Evolutionary conservation across 2,329 filamentous ascomycete species (phyloP).

Genomic region (Metarhizium brunneum): DNA sequence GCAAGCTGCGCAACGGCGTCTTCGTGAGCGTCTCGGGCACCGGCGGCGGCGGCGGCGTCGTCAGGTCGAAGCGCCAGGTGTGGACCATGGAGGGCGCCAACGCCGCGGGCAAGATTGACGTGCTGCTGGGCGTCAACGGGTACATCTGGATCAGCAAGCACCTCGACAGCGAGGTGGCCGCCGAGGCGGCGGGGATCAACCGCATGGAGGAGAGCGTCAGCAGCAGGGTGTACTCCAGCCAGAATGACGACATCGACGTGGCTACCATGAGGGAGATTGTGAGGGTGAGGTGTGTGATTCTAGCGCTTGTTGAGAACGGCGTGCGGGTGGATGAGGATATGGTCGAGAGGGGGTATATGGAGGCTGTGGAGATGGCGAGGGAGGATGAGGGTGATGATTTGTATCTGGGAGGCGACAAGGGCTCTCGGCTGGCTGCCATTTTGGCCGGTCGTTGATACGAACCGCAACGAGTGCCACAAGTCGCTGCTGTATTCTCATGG

Average conservation of each 20-base stretch:
- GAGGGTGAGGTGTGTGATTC: constrained; percentile 70
- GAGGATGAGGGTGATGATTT: constrained; percentile 49
- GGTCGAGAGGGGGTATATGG: constrained; percentile 73
- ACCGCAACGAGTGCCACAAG: neutral
- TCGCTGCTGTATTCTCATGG: too few species aligned
- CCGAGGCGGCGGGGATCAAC: constrained; percentile 56
- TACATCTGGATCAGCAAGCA: constrained; percentile 95
- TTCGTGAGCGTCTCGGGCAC: constrained; percentile 76
- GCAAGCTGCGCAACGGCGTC: constrained; percentile 87
- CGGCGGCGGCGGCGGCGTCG: constrained; percentile 79
- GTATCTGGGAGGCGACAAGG: constrained; percentile 50
- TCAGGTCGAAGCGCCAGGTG: constrained; percentile 74
- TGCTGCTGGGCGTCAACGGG: constrained; percentile 89
- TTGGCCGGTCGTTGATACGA: constrained; percentile 16
- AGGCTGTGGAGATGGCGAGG: constrained; percentile 65
- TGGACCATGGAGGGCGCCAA: constrained; percentile 62
- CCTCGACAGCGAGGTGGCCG: constrained; percentile 47
- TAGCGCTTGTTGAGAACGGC: constrained; percentile 72
- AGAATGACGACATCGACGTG: constrained; percentile 76
- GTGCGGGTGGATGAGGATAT: constrained; percentile 84
- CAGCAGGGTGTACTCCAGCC: constrained; percentile 82
- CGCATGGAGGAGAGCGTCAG: constrained; percentile 81
- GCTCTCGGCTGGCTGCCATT: constrained; percentile 38
- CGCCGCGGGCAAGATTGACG: constrained; percentile 61
- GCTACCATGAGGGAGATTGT: constrained; percentile 83